Evolutionary conservation across 495 filamentous ascomycete species (phyloP).

Genomic region (Lasiosphaeriaceae sp.): DNA sequence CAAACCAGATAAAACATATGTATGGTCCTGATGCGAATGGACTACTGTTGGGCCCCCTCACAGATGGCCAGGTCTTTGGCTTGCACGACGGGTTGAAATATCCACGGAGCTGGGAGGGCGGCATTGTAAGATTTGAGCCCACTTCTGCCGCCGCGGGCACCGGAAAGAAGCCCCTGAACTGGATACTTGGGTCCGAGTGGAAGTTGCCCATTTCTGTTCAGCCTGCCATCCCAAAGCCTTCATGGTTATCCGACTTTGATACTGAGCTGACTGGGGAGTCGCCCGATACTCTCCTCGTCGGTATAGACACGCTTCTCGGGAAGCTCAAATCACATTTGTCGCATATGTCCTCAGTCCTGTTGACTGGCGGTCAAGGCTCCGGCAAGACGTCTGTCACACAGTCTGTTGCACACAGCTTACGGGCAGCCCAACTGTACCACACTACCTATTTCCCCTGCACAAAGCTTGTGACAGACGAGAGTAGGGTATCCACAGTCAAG

Average conservation of each 20-base stretch:
- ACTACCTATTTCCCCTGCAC: conserved; percentile 78
- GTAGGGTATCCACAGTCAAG: conserved; percentile 81
- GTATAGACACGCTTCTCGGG: conserved; percentile 71
- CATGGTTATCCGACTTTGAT: conserved; percentile 43
- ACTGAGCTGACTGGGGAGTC: conserved; percentile 50
- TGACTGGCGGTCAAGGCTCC: conserved; percentile 83
- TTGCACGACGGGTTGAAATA: conserved; percentile 35
- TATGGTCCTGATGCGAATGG: conserved; percentile 54
- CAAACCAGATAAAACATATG: conserved; percentile 50
- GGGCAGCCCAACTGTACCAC: conserved; percentile 64
- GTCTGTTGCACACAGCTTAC: conserved; percentile 60
- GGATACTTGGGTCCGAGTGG: conserved; percentile 73
- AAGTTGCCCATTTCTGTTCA: conserved; percentile 70
- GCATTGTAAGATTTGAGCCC: conserved; percentile 71
- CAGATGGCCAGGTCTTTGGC: conserved; percentile 76
- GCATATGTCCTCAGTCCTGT: conserved; percentile 80
- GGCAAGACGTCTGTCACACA: conserved; percentile 76
- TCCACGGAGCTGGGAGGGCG: conserved; percentile 61
- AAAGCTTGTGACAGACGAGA: conserved; percentile 83
- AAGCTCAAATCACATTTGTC: conserved; percentile 68
- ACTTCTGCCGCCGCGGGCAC: conserved; percentile 39
- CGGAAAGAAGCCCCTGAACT: conserved; percentile 53
- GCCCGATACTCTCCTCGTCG: conserved; percentile 64
- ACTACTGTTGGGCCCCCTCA: conserved; percentile 80
- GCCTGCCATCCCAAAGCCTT: conserved; percentile 59